Conservation (phyloP, 2,329 filamentous ascomycete genomes). For the Phaeophleospora eucalypticola region DNA sequence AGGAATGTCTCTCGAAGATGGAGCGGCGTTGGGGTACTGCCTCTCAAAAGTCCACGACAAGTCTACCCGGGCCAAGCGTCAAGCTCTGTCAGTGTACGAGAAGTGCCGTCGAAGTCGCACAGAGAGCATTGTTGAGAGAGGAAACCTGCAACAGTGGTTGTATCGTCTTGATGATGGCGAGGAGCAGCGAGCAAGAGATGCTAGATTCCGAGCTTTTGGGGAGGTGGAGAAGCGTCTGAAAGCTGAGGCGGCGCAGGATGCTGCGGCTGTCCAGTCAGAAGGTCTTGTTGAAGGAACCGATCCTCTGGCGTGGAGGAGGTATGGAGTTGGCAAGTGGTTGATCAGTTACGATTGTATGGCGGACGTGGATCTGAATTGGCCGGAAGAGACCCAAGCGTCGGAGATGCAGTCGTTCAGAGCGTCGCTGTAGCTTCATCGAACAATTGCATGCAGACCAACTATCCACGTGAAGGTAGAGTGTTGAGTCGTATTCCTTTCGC, state of each 20-base stretch:
- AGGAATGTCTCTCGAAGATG: slow-evolving; percentile 60
- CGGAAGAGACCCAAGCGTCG: not conserved
- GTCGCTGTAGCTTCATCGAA: too few relatives aligned
- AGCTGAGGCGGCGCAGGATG: not conserved
- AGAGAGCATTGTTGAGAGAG: slow-evolving; percentile 55
- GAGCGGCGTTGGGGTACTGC: slow-evolving; percentile 48
- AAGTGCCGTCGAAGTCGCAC: slow-evolving; percentile 55
- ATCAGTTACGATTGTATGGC: slow-evolving; percentile 15
- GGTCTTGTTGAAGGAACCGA: slow-evolving; percentile 10
- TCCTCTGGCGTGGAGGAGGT: slow-evolving; percentile 16
- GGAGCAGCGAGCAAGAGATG: slow-evolving; percentile 44
- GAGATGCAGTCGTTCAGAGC: not conserved
- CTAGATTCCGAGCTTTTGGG: slow-evolving; percentile 8
- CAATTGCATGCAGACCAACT: too few relatives aligned
- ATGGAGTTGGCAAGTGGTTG: slow-evolving; percentile 16
- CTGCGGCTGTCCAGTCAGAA: slow-evolving; percentile 1
- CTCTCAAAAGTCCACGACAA: slow-evolving; percentile 6
- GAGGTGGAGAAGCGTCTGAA: slow-evolving; percentile 9
- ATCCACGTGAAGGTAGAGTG: too few relatives aligned
- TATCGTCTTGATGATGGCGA: slow-evolving; percentile 59
- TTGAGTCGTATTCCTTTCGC: too few relatives aligned
- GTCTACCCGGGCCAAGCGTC: too few relatives aligned
- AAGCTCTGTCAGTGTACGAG: slow-evolving; percentile 50
- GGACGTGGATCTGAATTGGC: slow-evolving; percentile 15
- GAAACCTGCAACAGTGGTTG: slow-evolving; percentile 58